Conservation (phyloP, 352 stramenopile genomes). For the Phytophthora tubulina region DNA sequence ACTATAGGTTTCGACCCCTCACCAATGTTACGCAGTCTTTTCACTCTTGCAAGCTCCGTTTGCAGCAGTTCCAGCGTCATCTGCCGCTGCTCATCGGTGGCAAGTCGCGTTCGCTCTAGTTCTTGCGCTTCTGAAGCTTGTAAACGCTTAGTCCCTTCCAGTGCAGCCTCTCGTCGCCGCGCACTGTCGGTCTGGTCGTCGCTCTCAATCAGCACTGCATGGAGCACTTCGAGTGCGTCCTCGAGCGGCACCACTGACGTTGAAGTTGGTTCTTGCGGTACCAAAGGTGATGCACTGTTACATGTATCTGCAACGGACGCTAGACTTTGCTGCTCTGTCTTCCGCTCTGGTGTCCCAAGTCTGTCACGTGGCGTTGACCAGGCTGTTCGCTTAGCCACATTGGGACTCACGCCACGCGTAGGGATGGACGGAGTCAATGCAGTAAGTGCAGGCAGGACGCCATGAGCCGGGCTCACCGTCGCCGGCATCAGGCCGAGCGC, state of each 20-base stretch:
- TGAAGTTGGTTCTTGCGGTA: conserved; percentile 11
- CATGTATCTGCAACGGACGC: background rate
- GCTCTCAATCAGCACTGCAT: conserved; percentile 31
- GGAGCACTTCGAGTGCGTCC: conserved; percentile 41
- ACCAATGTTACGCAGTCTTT: background rate
- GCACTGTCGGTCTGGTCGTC: conserved; percentile 31
- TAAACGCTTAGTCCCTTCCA: conserved; percentile 24
- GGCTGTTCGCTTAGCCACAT: conserved; percentile 38
- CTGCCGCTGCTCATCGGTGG: conserved; percentile 39
- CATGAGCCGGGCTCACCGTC: conserved; percentile 1
- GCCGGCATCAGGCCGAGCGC: background rate
- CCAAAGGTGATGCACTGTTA: no score
- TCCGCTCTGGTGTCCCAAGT: conserved; percentile 9
- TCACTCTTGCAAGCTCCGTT: conserved; percentile 33
- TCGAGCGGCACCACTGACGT: conserved; percentile 20
- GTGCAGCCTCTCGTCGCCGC: conserved; percentile 14
- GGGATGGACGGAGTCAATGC: background rate
- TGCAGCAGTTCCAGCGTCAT: conserved; percentile 41
- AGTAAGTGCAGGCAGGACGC: conserved; percentile 16
- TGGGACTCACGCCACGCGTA: conserved; percentile 29
- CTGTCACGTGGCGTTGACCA: conserved; percentile 35
- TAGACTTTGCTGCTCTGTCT: conserved; percentile 2
- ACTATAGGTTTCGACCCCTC: background rate
- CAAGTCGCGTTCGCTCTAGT: conserved; percentile 37
- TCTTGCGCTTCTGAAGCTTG: conserved; percentile 23